Conservation (phyloP, 2,329 filamentous ascomycete species). For the Alternaria tenuissima region DNA sequence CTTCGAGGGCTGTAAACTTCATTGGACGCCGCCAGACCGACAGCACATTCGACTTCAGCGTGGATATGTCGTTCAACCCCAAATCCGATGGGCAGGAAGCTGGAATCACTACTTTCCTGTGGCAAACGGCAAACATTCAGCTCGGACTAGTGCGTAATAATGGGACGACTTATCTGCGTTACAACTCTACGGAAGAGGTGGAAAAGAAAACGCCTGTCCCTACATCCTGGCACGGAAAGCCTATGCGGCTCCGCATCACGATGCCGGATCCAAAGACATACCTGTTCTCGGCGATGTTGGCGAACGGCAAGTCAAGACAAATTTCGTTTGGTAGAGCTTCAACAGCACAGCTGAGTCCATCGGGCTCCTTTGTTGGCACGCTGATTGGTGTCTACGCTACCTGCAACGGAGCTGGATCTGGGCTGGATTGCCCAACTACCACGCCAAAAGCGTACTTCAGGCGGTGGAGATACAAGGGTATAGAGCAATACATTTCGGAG, state of each 20-base stretch:
- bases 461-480: conserved; percentile 56
- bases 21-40: conserved; percentile 62
- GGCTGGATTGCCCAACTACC: conserved; percentile 24
- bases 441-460: conserved; percentile 58
- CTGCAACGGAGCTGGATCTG: conserved; percentile 55
- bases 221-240: conserved; percentile 45
- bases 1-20: conserved; percentile 59
- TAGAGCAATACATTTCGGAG: conserved; percentile 7
- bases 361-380: conserved; percentile 49
- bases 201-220: conserved; percentile 52
- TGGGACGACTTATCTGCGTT: conserved; percentile 50
- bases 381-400: conserved; percentile 63
- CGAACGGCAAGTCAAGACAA: background rate
- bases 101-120: conserved; percentile 62
- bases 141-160: conserved; percentile 44
- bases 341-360: conserved; percentile 21
- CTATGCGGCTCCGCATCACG: conserved; percentile 37
- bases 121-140: conserved; percentile 61
- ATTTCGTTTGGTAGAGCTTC: conserved; percentile 14
- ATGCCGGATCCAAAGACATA: conserved; percentile 10
- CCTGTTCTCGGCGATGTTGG: conserved; percentile 3
- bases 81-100: conserved; percentile 56
- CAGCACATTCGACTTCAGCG: conserved; percentile 61
- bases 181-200: conserved; percentile 48
- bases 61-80: conserved; percentile 53